Evolutionary conservation across 1,139 yeast species (phyloP), one percentile per base, ranked within the genome.

Genomic region (Ashbya aceris): DNA sequence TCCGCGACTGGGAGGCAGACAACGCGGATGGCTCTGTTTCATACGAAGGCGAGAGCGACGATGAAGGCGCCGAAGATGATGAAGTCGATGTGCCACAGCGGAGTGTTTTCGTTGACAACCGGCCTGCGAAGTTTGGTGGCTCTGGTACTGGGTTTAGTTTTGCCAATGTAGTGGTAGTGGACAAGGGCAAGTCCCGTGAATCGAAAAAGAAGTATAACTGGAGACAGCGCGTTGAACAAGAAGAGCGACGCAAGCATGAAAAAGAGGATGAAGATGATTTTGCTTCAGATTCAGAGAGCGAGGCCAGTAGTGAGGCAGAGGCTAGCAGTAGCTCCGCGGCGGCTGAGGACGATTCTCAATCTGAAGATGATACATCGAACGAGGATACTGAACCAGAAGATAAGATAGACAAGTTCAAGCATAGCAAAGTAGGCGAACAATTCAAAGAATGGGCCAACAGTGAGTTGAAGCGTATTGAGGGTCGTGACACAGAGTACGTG

Each of bases 71-170:
- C 11, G 57, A 53, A 5, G 59, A 55, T 2, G 32, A 54, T 2
- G 64, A 53, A 2, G 62, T 54, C 7, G 57, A 49, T 4, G 45
- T 42, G 12, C 50, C 42, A n/a, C 45, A 40, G 14, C 47, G 48
- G 32, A 71, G 85, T 0, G 68, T 81, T 0, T 83, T 85, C 54
- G 70, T 84, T 11, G 95, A 85, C 60, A 71, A 77, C 55, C 69
- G 94, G 50, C 93, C 94, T 0, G 67, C 70, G 4, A 71, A 74
- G 42, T 70, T 70, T 49, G 82, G 83, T 11, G 83, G 83, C 0
- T 54, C 68, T 11, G 83, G 84, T 0, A 61, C 62, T 43, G 89
- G 89, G 0, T 83, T 84, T 60, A 84, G 84, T 1, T 84, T 85
- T 58, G 65, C 69, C 8, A 75, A 77, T 53, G 56, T 51, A 7